phyloP scores from a whole-genome alignment of 2,329 filamentous ascomycete genomes.

The Exophiala dermatitidis region DNA sequence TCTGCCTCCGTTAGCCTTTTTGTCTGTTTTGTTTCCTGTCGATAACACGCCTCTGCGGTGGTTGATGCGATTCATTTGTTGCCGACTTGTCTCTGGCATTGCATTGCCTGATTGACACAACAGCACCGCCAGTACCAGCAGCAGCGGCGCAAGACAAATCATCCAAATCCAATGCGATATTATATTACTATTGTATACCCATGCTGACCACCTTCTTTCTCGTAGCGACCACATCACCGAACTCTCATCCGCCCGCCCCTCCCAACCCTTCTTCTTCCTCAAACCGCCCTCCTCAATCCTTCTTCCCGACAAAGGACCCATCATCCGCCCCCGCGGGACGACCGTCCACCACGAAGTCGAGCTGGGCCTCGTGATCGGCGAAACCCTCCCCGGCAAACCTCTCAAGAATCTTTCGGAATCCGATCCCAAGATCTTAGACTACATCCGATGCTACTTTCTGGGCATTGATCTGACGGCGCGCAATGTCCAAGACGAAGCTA shows the following conservation, averaged over 20 bases:
- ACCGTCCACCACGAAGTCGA: slow-evolving; percentile 93
- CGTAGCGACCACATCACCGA: slow-evolving; percentile 84
- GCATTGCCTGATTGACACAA: too few species aligned
- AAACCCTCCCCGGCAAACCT: slow-evolving; percentile 52
- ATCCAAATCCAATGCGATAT: too few species aligned
- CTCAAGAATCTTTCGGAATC: slow-evolving; percentile 63
- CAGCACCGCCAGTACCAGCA: neutral
- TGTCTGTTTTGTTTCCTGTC: too few species aligned
- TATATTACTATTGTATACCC: too few species aligned
- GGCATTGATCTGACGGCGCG: slow-evolving; percentile 96
- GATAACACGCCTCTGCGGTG: too few species aligned
- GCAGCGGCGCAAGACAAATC: slow-evolving; percentile 9
- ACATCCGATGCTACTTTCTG: slow-evolving; percentile 78
- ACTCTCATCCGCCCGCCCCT: slow-evolving; percentile 77
- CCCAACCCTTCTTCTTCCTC: slow-evolving; percentile 98
- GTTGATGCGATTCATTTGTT: too few species aligned
- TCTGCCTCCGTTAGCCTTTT: too few species aligned
- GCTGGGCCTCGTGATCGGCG: slow-evolving; percentile 69
- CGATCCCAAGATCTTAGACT: slow-evolving; percentile 59
- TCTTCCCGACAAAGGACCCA: slow-evolving; percentile 60
- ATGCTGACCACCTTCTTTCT: neutral
- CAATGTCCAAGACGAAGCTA: slow-evolving; percentile 92
- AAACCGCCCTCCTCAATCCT: slow-evolving; percentile 87
- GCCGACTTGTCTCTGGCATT: too few species aligned
- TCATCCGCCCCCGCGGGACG: slow-evolving; percentile 74